Evolutionary conservation across 1,284 basidiomycete species (phyloP), one percentile per base, ranked within the genome.

Genomic region (Golubevia pallescens): DNA sequence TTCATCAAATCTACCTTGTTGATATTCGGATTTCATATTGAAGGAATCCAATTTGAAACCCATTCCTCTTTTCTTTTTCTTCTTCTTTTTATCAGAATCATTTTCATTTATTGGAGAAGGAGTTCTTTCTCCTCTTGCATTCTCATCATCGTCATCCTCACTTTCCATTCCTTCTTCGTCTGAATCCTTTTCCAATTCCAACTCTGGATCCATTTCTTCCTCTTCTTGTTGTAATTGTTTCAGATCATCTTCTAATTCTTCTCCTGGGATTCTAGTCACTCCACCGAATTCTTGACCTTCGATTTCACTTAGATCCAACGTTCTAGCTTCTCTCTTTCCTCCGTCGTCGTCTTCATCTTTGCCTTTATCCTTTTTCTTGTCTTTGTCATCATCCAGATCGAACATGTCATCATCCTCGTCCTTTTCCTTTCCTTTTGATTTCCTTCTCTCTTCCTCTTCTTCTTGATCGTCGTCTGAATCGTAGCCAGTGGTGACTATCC

Each of bases 11-110:
- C 73, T 73, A 34, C 83, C 83, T 0, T 70, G 65, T 10, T 67
- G 66, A 76, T 84, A 73, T 69, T 85, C 83, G 28, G 73, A 70
- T 55, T 81, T 84, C 83, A 85, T 84, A 63, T 85, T 85, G 67
- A 85, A 85, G 52, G 67, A 67, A 19, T 80, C 80, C 5, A 85
- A 71, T 42, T 77, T 76, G 57, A 67, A 67, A 10, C 75, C 81
- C 80, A 67, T 75, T 34, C 71, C 70, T 20, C 60, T 38, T 38
- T 74, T 67, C 13, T 20, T 20, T 32, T 64, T 64, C 1, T 32
- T 28, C 5, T 16, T n/a, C 24, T 3, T 10, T 53, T 51, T 42
- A 23, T 60, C 38, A 19, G 16, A 19, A n/a, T 23, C 3, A 42
- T 7, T 4, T n/a, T 21, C 42, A n/a, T 13, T 10, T 42, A 14